Evolutionary conservation across 2,329 filamentous ascomycete species (phyloP).

Genomic region (Capronia americana): DNA sequence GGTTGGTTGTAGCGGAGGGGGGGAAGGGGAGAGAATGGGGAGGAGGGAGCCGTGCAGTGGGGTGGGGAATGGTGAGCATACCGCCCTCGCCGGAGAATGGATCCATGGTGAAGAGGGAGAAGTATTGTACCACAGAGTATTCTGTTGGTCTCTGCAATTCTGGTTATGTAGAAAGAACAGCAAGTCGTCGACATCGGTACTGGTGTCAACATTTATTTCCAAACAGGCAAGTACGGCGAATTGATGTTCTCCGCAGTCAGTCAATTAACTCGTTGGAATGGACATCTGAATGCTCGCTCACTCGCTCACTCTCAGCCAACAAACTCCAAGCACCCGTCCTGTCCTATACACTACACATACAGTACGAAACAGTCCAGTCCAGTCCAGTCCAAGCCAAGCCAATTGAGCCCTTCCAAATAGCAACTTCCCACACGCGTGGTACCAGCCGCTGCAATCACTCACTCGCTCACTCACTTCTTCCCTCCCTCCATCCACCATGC

Average conservation of each 20-base stretch:
- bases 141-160: background rate
- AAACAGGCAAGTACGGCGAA: constrained; percentile 35
- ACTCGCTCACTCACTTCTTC: background rate
- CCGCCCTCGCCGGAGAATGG: constrained; percentile 70
- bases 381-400: background rate
- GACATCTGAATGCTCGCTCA: too few species aligned
- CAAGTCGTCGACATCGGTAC: background rate
- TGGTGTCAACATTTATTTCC: background rate
- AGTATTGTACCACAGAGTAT: background rate
- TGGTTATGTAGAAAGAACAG: background rate
- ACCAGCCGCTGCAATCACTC: background rate
- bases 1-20: constrained; percentile 23
- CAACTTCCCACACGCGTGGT: background rate
- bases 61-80: constrained; percentile 42
- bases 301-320: too few species aligned
- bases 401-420: background rate
- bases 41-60: background rate
- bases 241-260: constrained; percentile 10
- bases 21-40: background rate
- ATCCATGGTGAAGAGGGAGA: constrained; percentile 55
- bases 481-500: background rate
- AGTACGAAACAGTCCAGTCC: background rate
- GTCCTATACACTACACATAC: background rate
- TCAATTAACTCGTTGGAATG: background rate
- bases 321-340: background rate